Evolutionary conservation across 2,329 filamentous ascomycete genomes (phyloP), one percentile per base, ranked within the genome.

Genomic region (Pestalotiopsis fici): DNA sequence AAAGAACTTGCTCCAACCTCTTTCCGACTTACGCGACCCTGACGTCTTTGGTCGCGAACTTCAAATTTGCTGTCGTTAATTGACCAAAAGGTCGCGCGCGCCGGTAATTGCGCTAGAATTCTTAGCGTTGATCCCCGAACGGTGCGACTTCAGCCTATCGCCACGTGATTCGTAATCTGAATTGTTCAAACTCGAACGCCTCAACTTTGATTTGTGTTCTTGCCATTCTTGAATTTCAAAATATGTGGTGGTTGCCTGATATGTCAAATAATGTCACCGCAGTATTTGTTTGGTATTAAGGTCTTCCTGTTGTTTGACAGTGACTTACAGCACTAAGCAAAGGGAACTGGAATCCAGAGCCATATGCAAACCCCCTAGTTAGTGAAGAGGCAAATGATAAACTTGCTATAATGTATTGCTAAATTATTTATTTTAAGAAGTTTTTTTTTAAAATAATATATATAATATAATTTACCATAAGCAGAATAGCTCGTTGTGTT

Each of bases 111-210:
- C 62, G 62, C 62, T 64, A 55, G 23, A 21, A 25, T n/a, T 63
- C 50, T 21, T 39, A 50, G 35, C 21, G 35, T 9, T 23, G 13
- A 50, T 50, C 37, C 60, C 12, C 35, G n/a, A 12, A 13, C 12
- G 28, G 13, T 31, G 21, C 35, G n/a, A 12, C n/a, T 6, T 12
- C 23, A 12, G 59, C 28, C 31, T 57, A 64, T 64, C 62, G 47
- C 62, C 62, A 64, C 62, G 62, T 64, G 62, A 64, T 64, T 28
- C 60, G 43, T 50, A 50, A 50, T 50, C 43, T 50, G 7, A n/a
- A 50, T 50, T 7, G 11, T 25, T 59, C 25, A 35, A 9, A 27
- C 21, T 31, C 28, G 31, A 39, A 50, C 7, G 43, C 43, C 43
- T 50, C 43, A 9, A 50, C n/a, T 50, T 21, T n/a, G n/a, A 50